Conservation (phyloP, 257 asterid species). For the Solanum stenotomum region DNA sequence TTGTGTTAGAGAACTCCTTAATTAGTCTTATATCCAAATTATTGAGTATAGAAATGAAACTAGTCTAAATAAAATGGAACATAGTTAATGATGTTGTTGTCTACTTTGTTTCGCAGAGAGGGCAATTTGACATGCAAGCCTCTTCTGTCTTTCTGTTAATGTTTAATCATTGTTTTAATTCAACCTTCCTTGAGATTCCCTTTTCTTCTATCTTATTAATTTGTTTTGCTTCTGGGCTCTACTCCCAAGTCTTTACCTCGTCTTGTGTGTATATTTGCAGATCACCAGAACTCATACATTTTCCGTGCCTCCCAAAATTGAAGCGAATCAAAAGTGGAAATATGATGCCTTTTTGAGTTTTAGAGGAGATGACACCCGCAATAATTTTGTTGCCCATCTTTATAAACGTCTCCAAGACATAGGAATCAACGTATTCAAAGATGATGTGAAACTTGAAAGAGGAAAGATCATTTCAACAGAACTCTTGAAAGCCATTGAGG, state of each 20-base stretch:
- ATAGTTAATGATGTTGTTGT: background rate
- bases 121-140: background rate
- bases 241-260: background rate
- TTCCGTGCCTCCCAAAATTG: background rate
- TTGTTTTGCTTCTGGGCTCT: background rate
- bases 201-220: background rate
- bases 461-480: no score
- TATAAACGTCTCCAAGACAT: no score
- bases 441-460: no score
- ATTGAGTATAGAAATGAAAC: no score
- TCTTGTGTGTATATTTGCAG: background rate
- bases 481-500: no score
- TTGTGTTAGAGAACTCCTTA: background rate
- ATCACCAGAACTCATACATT: background rate
- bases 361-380: no score
- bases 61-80: background rate
- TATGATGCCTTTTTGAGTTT: background rate
- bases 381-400: no score
- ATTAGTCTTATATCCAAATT: background rate
- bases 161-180: background rate
- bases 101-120: background rate
- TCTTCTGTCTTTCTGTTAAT: background rate
- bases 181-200: background rate
- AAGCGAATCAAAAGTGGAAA: background rate
- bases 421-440: no score